Evolutionary conservation across 1,284 basidiomycete species (phyloP), one percentile per base, ranked within the genome.

Genomic region (Moesziomyces globuligerus): DNA sequence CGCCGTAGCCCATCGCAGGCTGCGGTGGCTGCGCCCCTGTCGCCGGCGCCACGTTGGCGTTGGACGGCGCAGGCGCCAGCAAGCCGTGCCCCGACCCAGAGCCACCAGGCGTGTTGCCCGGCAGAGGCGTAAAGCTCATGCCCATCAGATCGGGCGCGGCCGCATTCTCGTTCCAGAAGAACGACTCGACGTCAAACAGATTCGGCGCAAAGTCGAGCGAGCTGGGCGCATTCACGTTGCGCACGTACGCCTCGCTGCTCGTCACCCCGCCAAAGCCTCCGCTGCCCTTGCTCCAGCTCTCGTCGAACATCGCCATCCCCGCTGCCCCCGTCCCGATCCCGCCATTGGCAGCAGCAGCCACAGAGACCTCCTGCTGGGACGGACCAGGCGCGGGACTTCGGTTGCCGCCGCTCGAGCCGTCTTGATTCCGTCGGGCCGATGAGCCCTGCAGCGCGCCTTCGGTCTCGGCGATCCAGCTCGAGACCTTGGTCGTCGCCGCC

Each of bases 81-180:
- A 34, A n/a, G 1, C 32, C 32, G 32, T 34, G 32, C 32, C 15
- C 15, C 10, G 32, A 34, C 2, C n/a, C 23, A 20, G 18, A n/a
- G n/a, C n/a, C n/a, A n/a, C n/a, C 28, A 15, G 36, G 18, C 17
- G 21, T 40, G 28, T 7, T 45, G 18, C 15, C 24, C 11, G 37
- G 21, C 3, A 34, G 20, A 39, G 41, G 48, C 7, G n/a, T 28
- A n/a, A 58, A 58, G 38, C 53, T 53, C 42, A 50, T 47, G 10
- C 55, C 54, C 55, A 65, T 58, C 48, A 53, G 44, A 8, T 48
- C 52, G 9, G 61, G 44, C 13, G 51, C 50, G 18, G 48, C 47
- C 5, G 62, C 68, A 25, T 74, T 75, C 25, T 76, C 74, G 53
- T 76, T 76, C 74, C 74, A 76, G 54, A 72, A 76, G 45, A 74